Conservation (phyloP, 1,284 basidiomycete genomes). For the Microbotryum violaceum region DNA sequence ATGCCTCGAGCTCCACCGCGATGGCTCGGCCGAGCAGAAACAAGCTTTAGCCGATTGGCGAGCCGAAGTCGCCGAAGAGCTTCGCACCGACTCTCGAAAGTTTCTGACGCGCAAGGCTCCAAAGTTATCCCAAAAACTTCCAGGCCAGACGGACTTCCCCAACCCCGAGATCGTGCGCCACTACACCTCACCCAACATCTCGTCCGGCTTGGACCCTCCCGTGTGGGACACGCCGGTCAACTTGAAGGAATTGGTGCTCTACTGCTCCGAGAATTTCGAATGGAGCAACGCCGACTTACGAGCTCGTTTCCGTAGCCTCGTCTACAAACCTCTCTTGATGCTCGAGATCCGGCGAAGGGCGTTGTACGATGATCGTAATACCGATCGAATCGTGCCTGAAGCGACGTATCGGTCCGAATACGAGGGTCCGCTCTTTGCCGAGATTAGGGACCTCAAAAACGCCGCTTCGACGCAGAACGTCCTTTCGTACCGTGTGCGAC, state of each 20-base stretch:
- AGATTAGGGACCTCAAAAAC: conserved; percentile 11
- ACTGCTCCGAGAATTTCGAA: conserved; percentile 23
- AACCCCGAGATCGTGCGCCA: conserved; percentile 4
- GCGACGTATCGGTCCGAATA: too few relatives aligned
- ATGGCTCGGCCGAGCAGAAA: conserved; percentile 42
- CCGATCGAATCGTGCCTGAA: too few relatives aligned
- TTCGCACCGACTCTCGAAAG: conserved; percentile 47
- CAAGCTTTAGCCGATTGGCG: conserved; percentile 59
- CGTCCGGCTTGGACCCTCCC: not conserved
- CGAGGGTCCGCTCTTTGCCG: not conserved
- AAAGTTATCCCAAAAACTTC: conserved; percentile 18
- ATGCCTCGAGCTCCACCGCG: not conserved
- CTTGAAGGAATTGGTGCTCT: conserved; percentile 13
- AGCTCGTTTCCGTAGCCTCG: not conserved
- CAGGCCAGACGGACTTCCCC: conserved; percentile 8
- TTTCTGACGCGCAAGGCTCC: too few relatives aligned
- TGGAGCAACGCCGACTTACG: conserved; percentile 22
- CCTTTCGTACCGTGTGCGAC: conserved; percentile 20
- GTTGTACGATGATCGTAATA: not conserved
- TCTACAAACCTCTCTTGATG: conserved; percentile 14
- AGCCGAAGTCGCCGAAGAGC: conserved; percentile 55
- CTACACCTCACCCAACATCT: conserved; percentile 17
- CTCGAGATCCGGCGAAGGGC: conserved; percentile 6
- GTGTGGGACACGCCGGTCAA: conserved; percentile 16
- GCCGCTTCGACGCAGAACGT: conserved; percentile 6